phyloP scores from a whole-genome alignment of 83 land plant species.

The Isoetes engelmannii region DNA sequence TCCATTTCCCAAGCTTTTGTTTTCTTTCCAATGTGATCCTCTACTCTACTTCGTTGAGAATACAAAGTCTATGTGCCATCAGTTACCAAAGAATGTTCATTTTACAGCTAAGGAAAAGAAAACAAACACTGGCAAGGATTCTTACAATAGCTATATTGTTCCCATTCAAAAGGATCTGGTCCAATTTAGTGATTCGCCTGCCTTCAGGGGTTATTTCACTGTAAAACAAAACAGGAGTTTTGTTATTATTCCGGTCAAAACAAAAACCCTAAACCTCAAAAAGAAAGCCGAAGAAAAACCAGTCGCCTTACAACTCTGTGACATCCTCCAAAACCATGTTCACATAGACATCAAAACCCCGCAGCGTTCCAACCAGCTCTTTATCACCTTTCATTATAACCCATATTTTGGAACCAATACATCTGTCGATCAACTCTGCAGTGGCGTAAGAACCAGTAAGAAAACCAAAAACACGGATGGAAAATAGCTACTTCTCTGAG shows the following conservation, averaged over 20 bases:
- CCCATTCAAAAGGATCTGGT: constrained; percentile 91
- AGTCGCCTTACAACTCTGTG: constrained; percentile 72
- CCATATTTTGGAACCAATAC: constrained; percentile 97
- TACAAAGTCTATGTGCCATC: no score
- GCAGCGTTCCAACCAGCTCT: constrained; percentile 92
- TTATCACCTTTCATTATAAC: constrained; percentile 99
- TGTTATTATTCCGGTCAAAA: constrained; percentile 7
- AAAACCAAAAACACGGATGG: background rate
- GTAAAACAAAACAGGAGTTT: constrained; percentile 12
- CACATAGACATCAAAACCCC: constrained; percentile 94
- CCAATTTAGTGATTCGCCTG: constrained; percentile 85
- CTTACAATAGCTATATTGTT: constrained; percentile 99
- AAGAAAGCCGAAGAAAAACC: background rate
- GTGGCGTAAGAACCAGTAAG: background rate
- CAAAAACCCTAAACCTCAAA: background rate
- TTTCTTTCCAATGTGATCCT: no score
- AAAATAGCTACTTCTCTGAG: background rate
- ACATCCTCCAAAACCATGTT: constrained; percentile 99
- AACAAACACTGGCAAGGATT: no score
- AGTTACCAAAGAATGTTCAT: no score
- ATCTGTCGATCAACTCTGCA: constrained; percentile 89
- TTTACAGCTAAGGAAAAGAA: no score
- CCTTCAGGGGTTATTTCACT: constrained; percentile 98
- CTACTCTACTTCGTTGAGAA: no score
- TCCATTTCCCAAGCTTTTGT: no score